phyloP scores from a whole-genome alignment of 2,329 filamentous ascomycete species.

The Chaetomiaceae sp. region DNA sequence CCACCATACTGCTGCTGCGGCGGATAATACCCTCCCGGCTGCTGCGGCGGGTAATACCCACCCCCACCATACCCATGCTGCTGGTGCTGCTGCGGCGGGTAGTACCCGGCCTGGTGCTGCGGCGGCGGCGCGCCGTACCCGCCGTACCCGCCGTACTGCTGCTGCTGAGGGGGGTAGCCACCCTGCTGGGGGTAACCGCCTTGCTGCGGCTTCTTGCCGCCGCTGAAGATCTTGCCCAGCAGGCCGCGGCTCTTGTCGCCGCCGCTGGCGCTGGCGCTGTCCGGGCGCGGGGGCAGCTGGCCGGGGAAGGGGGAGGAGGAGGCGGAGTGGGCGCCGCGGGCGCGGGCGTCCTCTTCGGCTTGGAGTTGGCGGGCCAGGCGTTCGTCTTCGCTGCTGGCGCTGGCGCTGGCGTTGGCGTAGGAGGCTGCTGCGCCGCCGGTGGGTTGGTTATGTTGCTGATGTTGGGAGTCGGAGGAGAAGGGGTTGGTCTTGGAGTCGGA shows the following conservation, averaged over 20 bases:
- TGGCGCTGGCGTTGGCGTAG: constrained; percentile 26
- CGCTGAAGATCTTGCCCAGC: constrained; percentile 48
- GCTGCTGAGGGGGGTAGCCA: not conserved
- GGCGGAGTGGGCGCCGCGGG: constrained; percentile 33
- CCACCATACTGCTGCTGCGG: not conserved
- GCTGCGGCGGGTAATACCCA: not conserved
- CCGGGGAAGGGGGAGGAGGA: constrained; percentile 30
- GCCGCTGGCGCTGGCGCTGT: not conserved
- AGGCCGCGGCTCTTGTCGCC: constrained; percentile 24
- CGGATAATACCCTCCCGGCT: constrained; percentile 28
- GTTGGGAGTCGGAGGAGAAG: constrained; percentile 13
- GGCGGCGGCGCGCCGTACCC: constrained; percentile 22
- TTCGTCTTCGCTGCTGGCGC: constrained; percentile 41
- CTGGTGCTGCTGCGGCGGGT: not conserved
- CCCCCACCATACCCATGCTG: constrained; percentile 6
- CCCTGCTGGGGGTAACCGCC: constrained; percentile 2
- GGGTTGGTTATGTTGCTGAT: constrained; percentile 22
- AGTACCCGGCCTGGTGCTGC: constrained; percentile 30
- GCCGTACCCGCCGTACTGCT: constrained; percentile 22
- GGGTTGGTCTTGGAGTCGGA: constrained; percentile 54
- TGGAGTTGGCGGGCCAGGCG: constrained; percentile 71
- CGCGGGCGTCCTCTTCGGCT: constrained; percentile 72
- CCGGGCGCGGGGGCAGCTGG: constrained; percentile 40
- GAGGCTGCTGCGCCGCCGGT: not conserved
- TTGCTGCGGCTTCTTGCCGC: constrained; percentile 36